phyloP scores from a whole-genome alignment of 1,284 basidiomycete species.

The Austroboletus niveus region DNA sequence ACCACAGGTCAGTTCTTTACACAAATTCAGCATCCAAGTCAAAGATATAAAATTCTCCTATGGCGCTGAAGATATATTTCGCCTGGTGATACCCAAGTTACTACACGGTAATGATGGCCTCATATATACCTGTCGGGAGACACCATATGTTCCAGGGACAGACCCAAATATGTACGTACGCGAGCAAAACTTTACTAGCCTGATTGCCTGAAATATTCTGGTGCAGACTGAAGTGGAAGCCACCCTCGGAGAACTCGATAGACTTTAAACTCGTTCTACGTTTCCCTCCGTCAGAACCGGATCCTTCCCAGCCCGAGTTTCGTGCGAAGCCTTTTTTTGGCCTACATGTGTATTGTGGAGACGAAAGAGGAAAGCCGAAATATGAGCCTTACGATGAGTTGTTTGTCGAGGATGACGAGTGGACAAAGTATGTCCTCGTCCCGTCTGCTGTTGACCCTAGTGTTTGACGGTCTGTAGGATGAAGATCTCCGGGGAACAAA shows the following conservation, averaged over 20 bases:
- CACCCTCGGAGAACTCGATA: conserved; percentile 95
- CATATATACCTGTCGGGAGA: conserved; percentile 92
- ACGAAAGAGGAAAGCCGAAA: conserved; percentile 50
- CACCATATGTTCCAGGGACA: conserved; percentile 87
- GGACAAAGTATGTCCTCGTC: conserved; percentile 76
- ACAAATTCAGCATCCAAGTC: conserved; percentile 65
- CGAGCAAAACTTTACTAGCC: conserved; percentile 33
- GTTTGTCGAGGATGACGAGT: conserved; percentile 86
- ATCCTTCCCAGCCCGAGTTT: conserved; percentile 71
- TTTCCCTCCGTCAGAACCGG: conserved; percentile 70
- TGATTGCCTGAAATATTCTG: neutral
- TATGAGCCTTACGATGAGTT: conserved; percentile 91
- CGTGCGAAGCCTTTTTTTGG: conserved; percentile 85
- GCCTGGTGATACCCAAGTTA: conserved; percentile 80
- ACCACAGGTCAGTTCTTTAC: conserved; percentile 9
- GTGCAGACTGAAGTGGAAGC: conserved; percentile 97
- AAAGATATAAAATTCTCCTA: conserved; percentile 93
- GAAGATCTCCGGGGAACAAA: conserved; percentile 83
- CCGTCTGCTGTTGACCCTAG: neutral
- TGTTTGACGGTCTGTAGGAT: conserved; percentile 50
- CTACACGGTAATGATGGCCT: conserved; percentile 96
- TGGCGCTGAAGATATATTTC: conserved; percentile 82
- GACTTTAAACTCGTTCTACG: conserved; percentile 95
- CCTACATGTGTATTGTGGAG: conserved; percentile 78
- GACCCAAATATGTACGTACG: conserved; percentile 90